These are phyloP conservation scores for Pseudonitzschia multistriata DNA, from an alignment of 108 stramenopile species.

Conservation along the genomic window DNA sequence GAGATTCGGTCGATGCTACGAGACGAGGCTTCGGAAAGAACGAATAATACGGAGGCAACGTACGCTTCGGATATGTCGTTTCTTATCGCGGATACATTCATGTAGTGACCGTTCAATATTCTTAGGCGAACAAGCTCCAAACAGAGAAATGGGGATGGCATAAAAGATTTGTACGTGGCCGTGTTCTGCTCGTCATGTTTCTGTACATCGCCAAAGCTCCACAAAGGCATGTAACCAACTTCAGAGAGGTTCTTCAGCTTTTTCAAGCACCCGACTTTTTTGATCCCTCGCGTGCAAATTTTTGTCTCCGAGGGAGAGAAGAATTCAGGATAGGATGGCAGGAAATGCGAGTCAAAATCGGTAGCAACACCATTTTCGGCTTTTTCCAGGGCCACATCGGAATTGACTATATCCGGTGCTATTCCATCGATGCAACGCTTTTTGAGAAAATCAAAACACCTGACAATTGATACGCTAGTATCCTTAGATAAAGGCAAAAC, in stretches of 20 bases:
- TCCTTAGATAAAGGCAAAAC: constrained; percentile 6
- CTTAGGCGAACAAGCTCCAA: constrained; percentile 44
- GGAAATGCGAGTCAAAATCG: not conserved
- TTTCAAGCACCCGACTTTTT: constrained; percentile 4
- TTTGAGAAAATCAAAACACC: constrained; percentile 45
- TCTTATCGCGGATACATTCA: constrained; percentile 28
- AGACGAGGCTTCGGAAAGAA: constrained; percentile 18
- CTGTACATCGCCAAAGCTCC: constrained; percentile 11
- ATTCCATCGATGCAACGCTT: constrained; percentile 36
- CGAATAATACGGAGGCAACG: constrained; percentile 26
- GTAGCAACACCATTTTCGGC: constrained; percentile 16
- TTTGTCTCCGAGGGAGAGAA: constrained; percentile 5
- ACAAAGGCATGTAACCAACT: constrained; percentile 36
- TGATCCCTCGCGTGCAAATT: constrained; percentile 15
- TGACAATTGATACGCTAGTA: not conserved
- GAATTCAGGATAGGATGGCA: constrained; percentile 35
- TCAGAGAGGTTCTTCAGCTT: constrained; percentile 7
- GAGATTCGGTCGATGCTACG: constrained; percentile 31
- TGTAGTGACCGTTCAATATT: constrained; percentile 45
- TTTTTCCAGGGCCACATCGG: constrained; percentile 21
- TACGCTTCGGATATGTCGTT: constrained; percentile 55
- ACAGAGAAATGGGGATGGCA: constrained; percentile 39
- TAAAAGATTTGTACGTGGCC: constrained; percentile 16
- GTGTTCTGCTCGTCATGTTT: not conserved
- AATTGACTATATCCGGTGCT: constrained; percentile 32